Evolutionary conservation across 2,329 filamentous ascomycete genomes (phyloP), one percentile per base, ranked within the genome.

Genomic region (Ophiognomonia clavigignenti-juglandacearum): DNA sequence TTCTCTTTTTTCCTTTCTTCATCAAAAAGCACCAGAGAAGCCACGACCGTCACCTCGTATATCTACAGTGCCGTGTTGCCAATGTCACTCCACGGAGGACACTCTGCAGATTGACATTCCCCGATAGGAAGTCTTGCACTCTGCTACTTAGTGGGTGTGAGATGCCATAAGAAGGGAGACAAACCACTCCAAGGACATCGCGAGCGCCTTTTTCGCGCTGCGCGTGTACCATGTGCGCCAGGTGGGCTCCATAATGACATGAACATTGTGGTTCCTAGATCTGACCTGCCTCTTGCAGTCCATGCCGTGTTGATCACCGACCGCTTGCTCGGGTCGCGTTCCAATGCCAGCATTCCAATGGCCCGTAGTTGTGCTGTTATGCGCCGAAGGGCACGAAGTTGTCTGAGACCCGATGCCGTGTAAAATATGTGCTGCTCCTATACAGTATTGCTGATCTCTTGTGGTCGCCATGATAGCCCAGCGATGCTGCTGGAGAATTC

Each of bases 11-110:
- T 72, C 69, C 64, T 68, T 69, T 72, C 66, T 56, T 65, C 59
- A 80, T 80, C 77, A 81, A 81, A 80, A 80, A 81, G 75, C 71
- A 63, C 69, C 68, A 67, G 74, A 78, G 74, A 68, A 68, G 78
- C 77, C 77, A 81, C 77, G 77, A 81, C 77, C 76, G 68, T 75
- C 77, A 80, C 70, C 70, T 68, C 71, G 73, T 49, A 46, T 56
- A 59, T 60, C 68, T 62, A 81, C 77, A 76, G 77, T 80, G 77
- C 75, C 66, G 75, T 62, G 77, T 81, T 81, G 77, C 77, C 77
- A 63, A n/a, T 60, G 74, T 75, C 73, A 69, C 67, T 48, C 44
- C 39, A 40, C 51, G 54, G 69, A 69, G 72, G 72, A 72, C 72
- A 48, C 63, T 79, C 75, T 77, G 76, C 69, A 81, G 75, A 81